These are phyloP conservation scores for Mikania micrantha DNA, from an alignment of 129 eudicot genomes.

Conservation along the genomic window DNA sequence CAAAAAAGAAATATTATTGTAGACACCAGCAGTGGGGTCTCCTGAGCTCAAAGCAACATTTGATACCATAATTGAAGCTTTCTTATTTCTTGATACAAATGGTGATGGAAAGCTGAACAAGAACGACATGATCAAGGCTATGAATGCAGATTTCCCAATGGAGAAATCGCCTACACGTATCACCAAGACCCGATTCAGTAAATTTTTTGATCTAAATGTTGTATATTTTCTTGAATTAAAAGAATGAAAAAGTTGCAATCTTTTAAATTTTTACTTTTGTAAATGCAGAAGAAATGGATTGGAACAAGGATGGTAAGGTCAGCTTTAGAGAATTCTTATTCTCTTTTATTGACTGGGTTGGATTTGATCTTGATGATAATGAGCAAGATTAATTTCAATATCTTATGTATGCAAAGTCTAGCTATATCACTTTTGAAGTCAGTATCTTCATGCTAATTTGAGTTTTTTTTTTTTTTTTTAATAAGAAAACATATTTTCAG, in stretches of 20 bases:
- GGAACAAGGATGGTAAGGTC: constrained; percentile 55
- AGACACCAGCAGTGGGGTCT: constrained; percentile 32
- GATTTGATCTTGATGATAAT: constrained; percentile 12
- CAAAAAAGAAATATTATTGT: constrained; percentile 2
- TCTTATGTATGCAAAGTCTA: background rate
- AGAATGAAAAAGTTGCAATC: background rate
- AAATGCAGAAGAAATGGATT: constrained; percentile 64
- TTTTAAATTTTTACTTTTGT: background rate
- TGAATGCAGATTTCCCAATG: constrained; percentile 40
- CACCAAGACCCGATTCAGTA: constrained; percentile 53
- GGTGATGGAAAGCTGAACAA: constrained; percentile 60
- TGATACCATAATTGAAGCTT: constrained; percentile 48
- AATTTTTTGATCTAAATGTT: background rate
- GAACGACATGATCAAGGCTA: constrained; percentile 50
- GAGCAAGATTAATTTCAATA: constrained; percentile 3
- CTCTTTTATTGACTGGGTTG: constrained; percentile 35
- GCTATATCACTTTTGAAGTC: background rate
- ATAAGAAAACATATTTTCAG: background rate
- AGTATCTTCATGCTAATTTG: background rate
- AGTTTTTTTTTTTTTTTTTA: no score
- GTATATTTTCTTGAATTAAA: background rate
- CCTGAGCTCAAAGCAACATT: constrained; percentile 54
- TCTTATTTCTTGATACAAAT: constrained; percentile 57
- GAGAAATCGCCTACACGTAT: constrained; percentile 51
- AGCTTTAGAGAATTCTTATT: constrained; percentile 55